Conservation (phyloP, 495 filamentous ascomycete genomes). For the Cercophora scortea region DNA sequence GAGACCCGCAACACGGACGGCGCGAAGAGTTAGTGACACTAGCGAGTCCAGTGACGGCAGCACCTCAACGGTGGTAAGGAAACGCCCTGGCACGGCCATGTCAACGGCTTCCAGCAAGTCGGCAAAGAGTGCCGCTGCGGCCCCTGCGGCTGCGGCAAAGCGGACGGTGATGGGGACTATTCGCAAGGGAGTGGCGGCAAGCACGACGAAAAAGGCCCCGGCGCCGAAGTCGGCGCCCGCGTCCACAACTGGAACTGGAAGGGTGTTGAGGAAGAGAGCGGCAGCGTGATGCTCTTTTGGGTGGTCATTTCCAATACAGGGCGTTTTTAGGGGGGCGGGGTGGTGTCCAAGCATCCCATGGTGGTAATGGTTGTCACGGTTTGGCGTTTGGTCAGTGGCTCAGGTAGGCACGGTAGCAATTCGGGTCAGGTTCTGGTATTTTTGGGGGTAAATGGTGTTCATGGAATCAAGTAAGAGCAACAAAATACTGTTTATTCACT, state of each 20-base stretch:
- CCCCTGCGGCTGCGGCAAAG: constrained; percentile 13
- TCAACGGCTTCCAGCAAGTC: constrained; percentile 3
- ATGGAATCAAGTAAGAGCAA: neutral
- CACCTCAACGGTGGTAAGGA: constrained; percentile 36
- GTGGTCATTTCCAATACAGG: neutral
- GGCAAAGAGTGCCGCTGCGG: constrained; percentile 13
- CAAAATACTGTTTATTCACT: neutral
- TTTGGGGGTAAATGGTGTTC: no score
- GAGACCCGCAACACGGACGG: constrained; percentile 30
- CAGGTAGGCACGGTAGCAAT: neutral
- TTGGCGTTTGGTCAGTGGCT: neutral
- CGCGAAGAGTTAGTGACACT: constrained; percentile 37
- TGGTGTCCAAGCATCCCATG: neutral
- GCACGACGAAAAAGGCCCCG: constrained; percentile 31
- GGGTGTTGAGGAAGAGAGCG: constrained; percentile 44
- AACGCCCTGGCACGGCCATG: constrained; percentile 33
- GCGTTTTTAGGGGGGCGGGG: neutral
- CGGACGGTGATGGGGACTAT: constrained; percentile 34
- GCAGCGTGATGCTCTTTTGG: constrained; percentile 10
- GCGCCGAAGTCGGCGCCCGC: constrained; percentile 20
- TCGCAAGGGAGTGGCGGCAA: constrained; percentile 28
- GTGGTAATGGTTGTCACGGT: neutral
- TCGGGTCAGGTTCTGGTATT: neutral
- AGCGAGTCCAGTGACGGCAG: constrained; percentile 45
- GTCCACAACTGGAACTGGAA: constrained; percentile 17